A percentile compares a stretch with the other conserved stretches of the same genome.
phyloP scores from a whole-genome alignment of 2,329 filamentous ascomycete genomes.

The Fonsecaea monophora region DNA sequence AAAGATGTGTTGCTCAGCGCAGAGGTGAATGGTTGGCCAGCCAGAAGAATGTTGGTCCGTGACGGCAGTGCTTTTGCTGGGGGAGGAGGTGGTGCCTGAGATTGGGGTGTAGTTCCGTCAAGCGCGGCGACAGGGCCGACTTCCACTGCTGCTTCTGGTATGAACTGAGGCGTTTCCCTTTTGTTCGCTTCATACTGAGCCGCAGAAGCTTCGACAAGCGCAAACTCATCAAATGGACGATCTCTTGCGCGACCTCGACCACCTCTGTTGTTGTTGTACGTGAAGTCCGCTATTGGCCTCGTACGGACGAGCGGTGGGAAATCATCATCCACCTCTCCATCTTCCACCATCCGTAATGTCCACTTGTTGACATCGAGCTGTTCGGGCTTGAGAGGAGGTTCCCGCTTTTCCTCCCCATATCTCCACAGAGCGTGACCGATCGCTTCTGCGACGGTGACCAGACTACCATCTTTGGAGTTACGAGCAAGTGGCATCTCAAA shows the following conservation, averaged over 20 bases:
- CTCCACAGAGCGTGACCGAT: slow-evolving; percentile 69
- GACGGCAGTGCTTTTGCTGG: slow-evolving; percentile 36
- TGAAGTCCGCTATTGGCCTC: slow-evolving; percentile 67
- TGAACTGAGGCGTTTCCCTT: slow-evolving; percentile 61
- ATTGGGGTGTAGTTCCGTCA: slow-evolving; percentile 28
- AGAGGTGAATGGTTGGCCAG: slow-evolving; percentile 54
- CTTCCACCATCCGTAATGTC: slow-evolving; percentile 72
- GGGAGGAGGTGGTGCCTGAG: slow-evolving; percentile 15
- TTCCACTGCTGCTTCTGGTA: slow-evolving; percentile 45
- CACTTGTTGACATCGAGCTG: slow-evolving; percentile 68
- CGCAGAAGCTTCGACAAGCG: slow-evolving; percentile 65
- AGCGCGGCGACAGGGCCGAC: slow-evolving; percentile 40
- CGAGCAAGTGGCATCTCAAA: slow-evolving; percentile 65
- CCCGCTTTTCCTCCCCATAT: slow-evolving; percentile 64
- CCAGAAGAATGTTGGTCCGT: slow-evolving; percentile 50
- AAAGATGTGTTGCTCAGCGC: slow-evolving; percentile 54
- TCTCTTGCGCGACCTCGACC: slow-evolving; percentile 64
- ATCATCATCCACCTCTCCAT: slow-evolving; percentile 71
- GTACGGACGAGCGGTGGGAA: slow-evolving; percentile 66
- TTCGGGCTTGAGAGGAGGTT: slow-evolving; percentile 59
- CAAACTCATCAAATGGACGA: slow-evolving; percentile 72
- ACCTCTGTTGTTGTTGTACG: slow-evolving; percentile 70
- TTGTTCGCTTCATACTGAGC: slow-evolving; percentile 65
- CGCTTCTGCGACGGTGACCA: slow-evolving; percentile 66
- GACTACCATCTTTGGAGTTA: slow-evolving; percentile 60